These are phyloP conservation scores for Halteria grandinella DNA, from an alignment of 73 alveolate genomes.

Conservation along the genomic window DNA sequence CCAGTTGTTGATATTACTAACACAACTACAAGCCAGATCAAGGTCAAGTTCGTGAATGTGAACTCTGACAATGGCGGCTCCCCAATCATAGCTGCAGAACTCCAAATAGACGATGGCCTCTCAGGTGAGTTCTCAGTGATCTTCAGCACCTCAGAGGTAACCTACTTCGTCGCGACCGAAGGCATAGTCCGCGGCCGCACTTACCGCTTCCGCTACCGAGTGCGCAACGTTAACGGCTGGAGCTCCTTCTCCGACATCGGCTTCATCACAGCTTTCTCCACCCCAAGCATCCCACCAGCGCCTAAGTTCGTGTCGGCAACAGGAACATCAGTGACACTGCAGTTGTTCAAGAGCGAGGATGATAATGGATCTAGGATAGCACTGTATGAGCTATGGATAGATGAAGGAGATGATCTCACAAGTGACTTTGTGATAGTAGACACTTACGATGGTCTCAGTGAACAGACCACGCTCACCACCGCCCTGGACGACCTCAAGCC, in stretches of 20 bases:
- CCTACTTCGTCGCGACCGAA: background rate
- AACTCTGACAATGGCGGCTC: conserved; percentile 69
- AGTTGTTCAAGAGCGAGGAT: conserved; percentile 24
- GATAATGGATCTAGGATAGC: conserved; percentile 59
- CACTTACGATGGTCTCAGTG: conserved; percentile 11
- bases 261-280: conserved; percentile 40
- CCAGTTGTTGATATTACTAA: conserved; percentile 42
- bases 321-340: conserved; percentile 28
- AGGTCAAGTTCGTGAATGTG: conserved; percentile 43
- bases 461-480: background rate
- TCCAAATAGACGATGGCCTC: conserved; percentile 66
- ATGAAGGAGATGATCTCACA: conserved; percentile 54
- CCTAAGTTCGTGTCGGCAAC: conserved; percentile 56
- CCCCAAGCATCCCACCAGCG: conserved; percentile 57
- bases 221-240: conserved; percentile 66
- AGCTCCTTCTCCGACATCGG: conserved; percentile 46
- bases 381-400: conserved; percentile 56
- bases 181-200: conserved; percentile 49
- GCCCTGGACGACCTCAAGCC: conserved; percentile 46
- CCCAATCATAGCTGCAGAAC: conserved; percentile 28
- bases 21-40: conserved; percentile 46
- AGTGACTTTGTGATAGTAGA: conserved; percentile 34
- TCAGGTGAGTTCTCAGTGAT: conserved; percentile 62
- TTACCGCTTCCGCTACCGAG: conserved; percentile 68
- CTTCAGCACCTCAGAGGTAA: conserved; percentile 33